Conservation (phyloP, 2,329 filamentous ascomycete genomes). For the Colletotrichum sp. region DNA sequence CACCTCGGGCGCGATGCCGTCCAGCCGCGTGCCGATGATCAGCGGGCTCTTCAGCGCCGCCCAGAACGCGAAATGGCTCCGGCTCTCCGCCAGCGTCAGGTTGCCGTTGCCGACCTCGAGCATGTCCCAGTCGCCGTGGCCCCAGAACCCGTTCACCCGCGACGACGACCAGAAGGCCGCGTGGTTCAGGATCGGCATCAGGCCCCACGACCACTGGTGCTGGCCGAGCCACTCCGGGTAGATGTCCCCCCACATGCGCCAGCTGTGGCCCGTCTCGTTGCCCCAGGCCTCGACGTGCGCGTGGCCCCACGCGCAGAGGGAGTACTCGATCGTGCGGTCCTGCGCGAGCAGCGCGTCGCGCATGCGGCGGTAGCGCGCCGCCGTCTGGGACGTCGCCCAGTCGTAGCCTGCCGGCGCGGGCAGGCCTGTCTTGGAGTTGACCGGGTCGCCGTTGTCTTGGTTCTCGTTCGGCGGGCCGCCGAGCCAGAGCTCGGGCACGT, state of each 20-base stretch:
- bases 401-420: slow-evolving; percentile 53
- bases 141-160: slow-evolving; percentile 47
- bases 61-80: slow-evolving; percentile 57
- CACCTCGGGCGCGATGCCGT: slow-evolving; percentile 35
- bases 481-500: slow-evolving; percentile 26
- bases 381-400: slow-evolving; percentile 51
- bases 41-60: slow-evolving; percentile 53
- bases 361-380: slow-evolving; percentile 53
- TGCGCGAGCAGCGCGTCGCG: slow-evolving; percentile 51
- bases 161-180: slow-evolving; percentile 47
- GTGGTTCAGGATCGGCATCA: slow-evolving; percentile 48
- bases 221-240: slow-evolving; percentile 35
- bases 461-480: slow-evolving; percentile 33
- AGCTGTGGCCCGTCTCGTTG: slow-evolving; percentile 49
- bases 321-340: slow-evolving; percentile 52
- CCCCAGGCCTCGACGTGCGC: slow-evolving; percentile 56
- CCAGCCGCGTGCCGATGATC: slow-evolving; percentile 49
- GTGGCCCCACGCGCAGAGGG: slow-evolving; percentile 58
- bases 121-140: slow-evolving; percentile 56
- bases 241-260: slow-evolving; percentile 50
- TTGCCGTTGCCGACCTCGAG: slow-evolving; percentile 54
- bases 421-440: slow-evolving; percentile 31
- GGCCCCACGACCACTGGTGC: slow-evolving; percentile 25
- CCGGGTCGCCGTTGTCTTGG: slow-evolving; percentile 24
- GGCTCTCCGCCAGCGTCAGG: slow-evolving; percentile 47